Conservation (phyloP, 106 monocot genomes). For the Apostasia shenzhenica region DNA sequence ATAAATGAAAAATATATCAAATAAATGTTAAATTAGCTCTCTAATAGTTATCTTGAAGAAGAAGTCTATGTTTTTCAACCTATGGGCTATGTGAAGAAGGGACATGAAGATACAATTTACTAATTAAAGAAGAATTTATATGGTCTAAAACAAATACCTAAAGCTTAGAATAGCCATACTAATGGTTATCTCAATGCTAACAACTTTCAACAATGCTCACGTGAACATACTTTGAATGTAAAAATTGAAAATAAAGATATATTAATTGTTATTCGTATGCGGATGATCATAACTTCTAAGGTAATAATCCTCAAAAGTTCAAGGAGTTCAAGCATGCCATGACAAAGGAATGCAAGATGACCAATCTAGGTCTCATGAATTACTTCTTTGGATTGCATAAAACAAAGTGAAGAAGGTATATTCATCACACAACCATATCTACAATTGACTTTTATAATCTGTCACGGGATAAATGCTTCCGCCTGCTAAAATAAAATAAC, state of each 20-base stretch:
- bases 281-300: constrained; percentile 7
- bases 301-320: not conserved
- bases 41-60: not conserved
- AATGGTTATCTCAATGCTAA: not conserved
- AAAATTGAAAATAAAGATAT: not conserved
- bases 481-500: no score
- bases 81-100: not conserved
- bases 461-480: no score
- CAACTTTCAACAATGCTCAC: constrained; percentile 3
- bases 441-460: no score
- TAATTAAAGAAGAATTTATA: not conserved
- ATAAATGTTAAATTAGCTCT: not conserved
- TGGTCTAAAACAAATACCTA: not conserved
- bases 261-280: not conserved
- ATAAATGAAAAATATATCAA: not conserved
- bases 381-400: constrained; percentile 6
- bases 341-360: not conserved
- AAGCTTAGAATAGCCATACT: not conserved
- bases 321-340: constrained; percentile 1
- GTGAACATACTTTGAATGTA: constrained; percentile 1
- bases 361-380: not conserved
- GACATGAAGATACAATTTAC: not conserved
- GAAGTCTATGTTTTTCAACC: not conserved
- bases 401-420: not conserved
- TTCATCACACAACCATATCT: no score